Conservation (phyloP, 2,329 filamentous ascomycete genomes). For the Fusarium sp. region DNA sequence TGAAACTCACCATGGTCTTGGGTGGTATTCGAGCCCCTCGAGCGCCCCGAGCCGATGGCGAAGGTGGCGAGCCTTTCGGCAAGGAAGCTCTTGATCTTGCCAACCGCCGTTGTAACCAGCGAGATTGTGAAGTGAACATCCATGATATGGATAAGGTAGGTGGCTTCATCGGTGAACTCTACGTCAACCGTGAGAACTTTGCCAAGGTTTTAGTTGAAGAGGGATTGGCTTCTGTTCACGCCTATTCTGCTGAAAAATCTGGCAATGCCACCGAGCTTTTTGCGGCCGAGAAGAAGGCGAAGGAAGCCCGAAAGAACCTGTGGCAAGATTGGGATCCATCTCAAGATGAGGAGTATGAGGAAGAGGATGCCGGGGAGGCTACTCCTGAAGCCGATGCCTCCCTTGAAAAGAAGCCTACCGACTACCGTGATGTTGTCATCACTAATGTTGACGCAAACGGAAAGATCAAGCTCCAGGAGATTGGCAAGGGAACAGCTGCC, state of each 20-base stretch:
- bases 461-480: conserved; percentile 89
- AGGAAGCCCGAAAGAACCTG: conserved; percentile 86
- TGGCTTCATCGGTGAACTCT: conserved; percentile 95
- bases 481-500: conserved; percentile 85
- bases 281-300: conserved; percentile 87
- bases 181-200: conserved; percentile 94
- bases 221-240: conserved; percentile 90
- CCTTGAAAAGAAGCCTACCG: conserved; percentile 73
- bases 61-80: conserved; percentile 91
- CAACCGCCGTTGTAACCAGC: conserved; percentile 87
- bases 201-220: conserved; percentile 94
- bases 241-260: conserved; percentile 95
- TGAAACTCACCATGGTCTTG: conserved; percentile 94
- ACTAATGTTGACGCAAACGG: conserved; percentile 88
- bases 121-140: conserved; percentile 95
- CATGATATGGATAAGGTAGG: conserved; percentile 96
- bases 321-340: conserved; percentile 97
- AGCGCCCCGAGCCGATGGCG: conserved; percentile 79
- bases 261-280: conserved; percentile 89
- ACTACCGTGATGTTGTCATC: conserved; percentile 94
- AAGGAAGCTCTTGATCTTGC: conserved; percentile 95
- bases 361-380: conserved; percentile 63
- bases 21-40: conserved; percentile 91
- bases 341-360: conserved; percentile 75
- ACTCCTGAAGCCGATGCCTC: conserved; percentile 62